Evolutionary conservation across 164 flowering plant genomes (phyloP), one percentile per base, ranked within the genome.

Genomic region (Vitis rupestris): DNA sequence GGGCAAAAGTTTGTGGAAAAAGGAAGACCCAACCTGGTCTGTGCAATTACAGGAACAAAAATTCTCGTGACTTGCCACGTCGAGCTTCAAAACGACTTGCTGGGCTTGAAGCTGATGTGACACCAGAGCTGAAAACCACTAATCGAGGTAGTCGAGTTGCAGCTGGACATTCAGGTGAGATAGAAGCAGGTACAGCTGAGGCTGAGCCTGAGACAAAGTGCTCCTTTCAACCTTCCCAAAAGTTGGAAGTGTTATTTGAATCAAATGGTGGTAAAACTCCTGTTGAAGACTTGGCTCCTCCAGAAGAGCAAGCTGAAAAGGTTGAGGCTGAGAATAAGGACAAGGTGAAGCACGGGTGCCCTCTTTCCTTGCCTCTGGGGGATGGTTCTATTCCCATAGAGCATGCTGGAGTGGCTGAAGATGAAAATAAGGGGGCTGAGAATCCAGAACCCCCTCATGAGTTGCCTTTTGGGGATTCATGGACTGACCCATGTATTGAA

Each of bases 21-120:
- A 61, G 31, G 50, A 75, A 52, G 29, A 54, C 66, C 23, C 52
- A 23, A 15, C 19, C 5, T 66, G 51, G 71, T n/a, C 17, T 47
- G 23, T 44, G 61, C 51, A 79, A 72, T 59, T 57, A 56, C 51
- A 76, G 68, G 65, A 66, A 58, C n/a, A 72, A 62, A 64, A 73
- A 61, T 27, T 59, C 62, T 23, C 61, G 69, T 15, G 44, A 75
- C 29, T 49, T 81, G 65, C 91, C 89, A 66, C 81, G 81, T 13
- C 80, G 87, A 50, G 65, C 88, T 59, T 88, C 94, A 58, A 86
- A 80, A 69, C 82, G 90, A 44, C 79, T 86, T 60, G 88, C 91
- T 69, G 85, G 78, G 12, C 13, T 82, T 29, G 66, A 76, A 54
- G 79, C 66, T 57, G 83, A 76, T 15, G 78, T 71, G 10, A 23